Conservation (phyloP, 2,329 filamentous ascomycete genomes). For the Sclerotinia subarctica region DNA sequence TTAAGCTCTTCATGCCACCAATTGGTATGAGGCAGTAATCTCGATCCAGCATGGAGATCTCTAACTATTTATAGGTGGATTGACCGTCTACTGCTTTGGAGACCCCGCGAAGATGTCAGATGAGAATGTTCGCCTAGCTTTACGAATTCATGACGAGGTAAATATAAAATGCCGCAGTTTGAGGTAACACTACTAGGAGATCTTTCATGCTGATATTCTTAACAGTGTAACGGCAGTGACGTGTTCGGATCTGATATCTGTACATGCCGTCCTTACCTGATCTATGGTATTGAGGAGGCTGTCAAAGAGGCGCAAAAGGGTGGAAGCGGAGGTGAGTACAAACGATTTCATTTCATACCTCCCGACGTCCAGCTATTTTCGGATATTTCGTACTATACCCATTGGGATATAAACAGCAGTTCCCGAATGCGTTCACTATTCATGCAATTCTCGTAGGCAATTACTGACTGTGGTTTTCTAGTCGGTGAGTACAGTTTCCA, state of each 20-base stretch:
- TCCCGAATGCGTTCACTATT: conserved; percentile 56
- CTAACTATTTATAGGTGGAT: conserved; percentile 46
- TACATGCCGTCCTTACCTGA: conserved; percentile 91
- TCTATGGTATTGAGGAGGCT: conserved; percentile 95
- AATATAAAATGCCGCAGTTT: conserved; percentile 21
- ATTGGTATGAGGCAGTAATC: conserved; percentile 85
- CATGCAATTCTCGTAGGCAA: conserved; percentile 49
- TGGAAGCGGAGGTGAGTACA: conserved; percentile 28
- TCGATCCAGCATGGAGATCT: conserved; percentile 17
- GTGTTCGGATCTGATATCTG: conserved; percentile 98
- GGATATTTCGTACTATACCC: conserved; percentile 6
- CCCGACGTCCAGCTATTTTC: background rate
- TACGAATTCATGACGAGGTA: conserved; percentile 72
- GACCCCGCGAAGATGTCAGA: conserved; percentile 93
- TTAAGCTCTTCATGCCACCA: conserved; percentile 92
- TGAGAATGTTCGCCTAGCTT: conserved; percentile 72
- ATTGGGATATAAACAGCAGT: background rate
- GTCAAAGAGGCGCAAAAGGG: conserved; percentile 86
- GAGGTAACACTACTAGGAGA: conserved; percentile 13
- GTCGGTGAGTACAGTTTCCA: conserved; percentile 9
- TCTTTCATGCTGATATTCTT: conserved; percentile 29
- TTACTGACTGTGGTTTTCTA: conserved; percentile 14
- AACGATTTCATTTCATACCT: background rate
- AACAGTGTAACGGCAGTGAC: conserved; percentile 86
- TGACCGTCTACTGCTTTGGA: conserved; percentile 97